Evolutionary conservation across 768 basidiomycete species (phyloP).

Genomic region (Pulveroboletus ravenelii): DNA sequence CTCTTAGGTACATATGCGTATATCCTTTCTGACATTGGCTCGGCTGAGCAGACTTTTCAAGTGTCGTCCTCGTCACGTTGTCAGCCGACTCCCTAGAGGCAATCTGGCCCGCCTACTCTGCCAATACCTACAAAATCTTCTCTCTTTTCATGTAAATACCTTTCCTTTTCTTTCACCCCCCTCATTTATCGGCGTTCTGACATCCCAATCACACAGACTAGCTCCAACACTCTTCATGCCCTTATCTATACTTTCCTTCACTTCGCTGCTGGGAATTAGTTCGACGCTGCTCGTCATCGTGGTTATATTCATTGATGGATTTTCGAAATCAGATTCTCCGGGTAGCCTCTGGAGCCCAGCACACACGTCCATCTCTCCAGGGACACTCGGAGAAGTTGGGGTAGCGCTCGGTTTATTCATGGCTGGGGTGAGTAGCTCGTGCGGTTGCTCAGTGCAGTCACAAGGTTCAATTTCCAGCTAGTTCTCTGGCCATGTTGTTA

Average conservation of each 20-base stretch:
- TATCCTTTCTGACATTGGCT: neutral
- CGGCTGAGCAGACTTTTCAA: constrained; percentile 23
- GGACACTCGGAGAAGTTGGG: constrained; percentile 55
- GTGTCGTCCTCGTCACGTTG: constrained; percentile 83
- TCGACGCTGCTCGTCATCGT: constrained; percentile 71
- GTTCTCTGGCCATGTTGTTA: constrained; percentile 90
- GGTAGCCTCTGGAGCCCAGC: constrained; percentile 80
- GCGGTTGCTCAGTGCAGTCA: neutral
- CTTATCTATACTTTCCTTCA: constrained; percentile 78
- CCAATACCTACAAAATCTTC: constrained; percentile 70
- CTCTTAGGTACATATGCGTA: constrained; percentile 53
- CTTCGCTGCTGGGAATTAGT: constrained; percentile 80
- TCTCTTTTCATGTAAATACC: constrained; percentile 62
- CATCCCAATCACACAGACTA: constrained; percentile 43
- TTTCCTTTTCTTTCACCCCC: neutral
- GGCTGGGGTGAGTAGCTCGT: constrained; percentile 61
- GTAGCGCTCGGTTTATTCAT: constrained; percentile 87
- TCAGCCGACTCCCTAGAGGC: constrained; percentile 83
- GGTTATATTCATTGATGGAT: constrained; percentile 80
- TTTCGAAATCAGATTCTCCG: constrained; percentile 63
- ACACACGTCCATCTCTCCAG: constrained; percentile 56
- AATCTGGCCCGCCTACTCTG: constrained; percentile 61
- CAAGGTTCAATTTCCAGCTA: constrained; percentile 22
- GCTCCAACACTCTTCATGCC: constrained; percentile 85
- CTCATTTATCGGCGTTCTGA: neutral